phyloP scores from a whole-genome alignment of 768 basidiomycete genomes.

The Crassisporium funariophilum region DNA sequence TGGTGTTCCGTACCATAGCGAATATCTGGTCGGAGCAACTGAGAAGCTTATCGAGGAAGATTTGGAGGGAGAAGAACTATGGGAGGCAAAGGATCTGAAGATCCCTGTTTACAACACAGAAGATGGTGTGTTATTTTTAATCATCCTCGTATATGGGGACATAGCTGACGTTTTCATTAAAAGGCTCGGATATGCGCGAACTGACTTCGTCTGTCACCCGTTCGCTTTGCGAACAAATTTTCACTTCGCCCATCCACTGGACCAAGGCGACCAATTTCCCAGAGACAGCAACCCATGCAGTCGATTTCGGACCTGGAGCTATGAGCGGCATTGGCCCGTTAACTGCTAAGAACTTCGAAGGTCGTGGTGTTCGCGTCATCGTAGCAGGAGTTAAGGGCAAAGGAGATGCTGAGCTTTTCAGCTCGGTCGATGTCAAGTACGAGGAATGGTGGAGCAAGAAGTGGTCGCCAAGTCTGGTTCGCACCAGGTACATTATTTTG shows the following conservation, averaged over 20 bases:
- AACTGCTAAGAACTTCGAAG: conserved; percentile 88
- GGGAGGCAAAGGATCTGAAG: conserved; percentile 65
- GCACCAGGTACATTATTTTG: conserved; percentile 70
- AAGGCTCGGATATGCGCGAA: conserved; percentile 84
- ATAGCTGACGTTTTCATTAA: conserved; percentile 19
- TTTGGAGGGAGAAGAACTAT: conserved; percentile 76
- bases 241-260: conserved; percentile 93
- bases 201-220: conserved; percentile 74
- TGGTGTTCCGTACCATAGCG: conserved; percentile 94
- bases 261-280: conserved; percentile 88
- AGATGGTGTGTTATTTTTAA: conserved; percentile 56
- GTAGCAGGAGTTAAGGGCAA: conserved; percentile 90
- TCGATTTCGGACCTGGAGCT: conserved; percentile 98
- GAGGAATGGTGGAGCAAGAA: conserved; percentile 94
- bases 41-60: conserved; percentile 79
- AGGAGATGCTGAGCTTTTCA: conserved; percentile 86
- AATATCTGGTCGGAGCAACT: conserved; percentile 74
- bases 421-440: conserved; percentile 59
- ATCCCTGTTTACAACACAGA: conserved; percentile 94
- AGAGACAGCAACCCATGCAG: conserved; percentile 85
- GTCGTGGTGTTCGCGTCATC: conserved; percentile 89
- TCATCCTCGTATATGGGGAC: conserved; percentile 5
- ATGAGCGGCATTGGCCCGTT: conserved; percentile 90
- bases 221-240: conserved; percentile 92
- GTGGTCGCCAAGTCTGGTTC: conserved; percentile 82